Evolutionary conservation across 306 rosid genomes (phyloP), one percentile per base, ranked within the genome.

Genomic region (Trifolium fragiferum): DNA sequence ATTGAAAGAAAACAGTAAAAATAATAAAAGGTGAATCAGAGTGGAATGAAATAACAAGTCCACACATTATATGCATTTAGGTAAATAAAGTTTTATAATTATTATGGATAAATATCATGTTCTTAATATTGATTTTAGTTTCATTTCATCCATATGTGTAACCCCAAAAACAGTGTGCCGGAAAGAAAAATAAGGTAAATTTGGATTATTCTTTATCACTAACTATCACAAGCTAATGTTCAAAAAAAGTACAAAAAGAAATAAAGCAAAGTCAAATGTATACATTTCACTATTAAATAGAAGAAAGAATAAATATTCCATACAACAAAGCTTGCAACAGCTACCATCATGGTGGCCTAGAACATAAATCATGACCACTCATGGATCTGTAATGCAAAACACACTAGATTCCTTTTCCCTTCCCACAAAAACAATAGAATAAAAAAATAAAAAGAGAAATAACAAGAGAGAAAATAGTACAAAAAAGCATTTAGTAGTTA

Each of bases 141-240:
- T 57, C 20, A 43, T 75, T 74, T 53, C 15, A 30, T 40, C 66
- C 32, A 15, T 30, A 6, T 51, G 50, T 6, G 30, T 30, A 35
- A 55, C 71, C 77, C 67, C 47, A 53, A 47, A 49, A 66, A 58
- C 53, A 74, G 33, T 16, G 65, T 70, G 20, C 37, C 66, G 44
- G 59, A 51, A 18, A 43, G 41, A 60, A 53, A 32, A 40, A 49
- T 11, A 43, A 67, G 61, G 37, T 55, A 76, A 72, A 43, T 53
- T 53, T 68, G 30, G 74, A 58, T 74, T 7, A 35, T 35, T 80
- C 84, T 63, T 30, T 14, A 19, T 47, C 59, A 73, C 9, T 68
- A 76, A 27, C 68, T 16, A 71, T 84, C 82, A 84, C 73, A 77
- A 16, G 71, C 80, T 77, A 16, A 3, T n/a, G 63, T 70, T 47